Evolutionary conservation across 2,329 filamentous ascomycete genomes (phyloP).

Genomic region (Corynespora cassiicola): DNA sequence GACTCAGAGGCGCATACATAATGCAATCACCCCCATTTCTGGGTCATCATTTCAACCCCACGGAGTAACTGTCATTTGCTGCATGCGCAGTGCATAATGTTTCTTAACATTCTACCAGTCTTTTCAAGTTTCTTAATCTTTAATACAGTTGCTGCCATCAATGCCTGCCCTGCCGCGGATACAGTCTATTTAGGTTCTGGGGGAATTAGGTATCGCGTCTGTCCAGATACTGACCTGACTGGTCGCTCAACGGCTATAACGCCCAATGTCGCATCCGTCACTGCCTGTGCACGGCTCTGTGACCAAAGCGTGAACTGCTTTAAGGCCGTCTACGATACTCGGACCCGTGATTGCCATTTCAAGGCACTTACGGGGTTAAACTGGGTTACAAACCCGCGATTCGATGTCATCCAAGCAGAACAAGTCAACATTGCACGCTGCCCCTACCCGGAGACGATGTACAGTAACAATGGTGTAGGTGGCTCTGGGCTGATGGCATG

Average conservation of each 20-base stretch:
- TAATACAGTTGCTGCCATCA: slow-evolving; percentile 19
- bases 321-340: slow-evolving; percentile 32
- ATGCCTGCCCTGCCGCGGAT: slow-evolving; percentile 26
- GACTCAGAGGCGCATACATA: too few relatives aligned
- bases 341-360: slow-evolving; percentile 26
- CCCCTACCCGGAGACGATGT: slow-evolving; percentile 25
- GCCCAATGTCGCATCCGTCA: slow-evolving; percentile 19
- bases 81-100: too few relatives aligned
- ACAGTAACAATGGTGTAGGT: slow-evolving; percentile 22
- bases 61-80: too few relatives aligned
- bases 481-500: too few relatives aligned
- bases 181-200: slow-evolving; percentile 22
- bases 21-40: too few relatives aligned
- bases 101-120: too few relatives aligned
- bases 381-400: slow-evolving; percentile 27
- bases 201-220: slow-evolving; percentile 28
- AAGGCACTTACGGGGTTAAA: slow-evolving; percentile 22
- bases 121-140: too few relatives aligned
- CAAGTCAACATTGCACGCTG: slow-evolving; percentile 31
- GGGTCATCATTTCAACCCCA: too few relatives aligned
- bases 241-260: slow-evolving; percentile 19
- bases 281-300: slow-evolving; percentile 27
- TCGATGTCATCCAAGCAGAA: slow-evolving; percentile 28
- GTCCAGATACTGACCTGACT: slow-evolving; percentile 24
- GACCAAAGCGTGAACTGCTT: slow-evolving; percentile 27